Base-by-base conservation (phyloP, 805 yeast species). In the Myxozyma sirexii region DNA sequence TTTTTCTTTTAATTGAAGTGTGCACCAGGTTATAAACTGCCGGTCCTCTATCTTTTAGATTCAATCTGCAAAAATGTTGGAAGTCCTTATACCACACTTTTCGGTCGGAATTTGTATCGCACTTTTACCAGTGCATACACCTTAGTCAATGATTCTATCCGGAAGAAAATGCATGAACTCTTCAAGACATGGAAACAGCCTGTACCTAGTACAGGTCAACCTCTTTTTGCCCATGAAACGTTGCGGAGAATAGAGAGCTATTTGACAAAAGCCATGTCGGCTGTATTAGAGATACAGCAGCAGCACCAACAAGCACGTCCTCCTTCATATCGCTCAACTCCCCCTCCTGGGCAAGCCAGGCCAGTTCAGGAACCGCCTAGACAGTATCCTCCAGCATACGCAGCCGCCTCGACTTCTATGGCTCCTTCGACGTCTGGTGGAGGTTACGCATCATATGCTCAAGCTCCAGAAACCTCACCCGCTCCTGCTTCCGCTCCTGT, bases 51-150 rank as follows among this genome's bases (percentile, higher is more conserved):
- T 71, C 79, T 93, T 47, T 75, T 94, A 57, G 98, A 94, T 73
- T 91, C 97, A 17, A 88, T 94, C 49, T 88, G 93, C 75, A 94
- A 94, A 73, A 89, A 86, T 69, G 86, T 90, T 33, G 97, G 97
- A 7, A 81, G 85, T 62, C 97, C 98, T 1, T 94, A 93, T 72
- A 88, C 90, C n/a, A 79, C 84, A 5, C 72, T 88, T 53, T 84
- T 94, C 71, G 86, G 92, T 54, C 79, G 83, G 64, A 84, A 85
- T 63, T 75, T 91, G 48, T 87, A 82, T 75, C 82, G 80, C 65
- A 76, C 88, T 2, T 93, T 87, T 74, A 84, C 88, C 26, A 84
- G 83, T 63, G 86, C 91, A 1, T 94, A 88, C 71, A 80, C 89
- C n/a, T 76, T 86, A 56, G 93, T 89, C 41, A 86, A 84, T 68